phyloP scores from a whole-genome alignment of 2,329 filamentous ascomycete genomes.

The Ophioceras dolichostomum region DNA sequence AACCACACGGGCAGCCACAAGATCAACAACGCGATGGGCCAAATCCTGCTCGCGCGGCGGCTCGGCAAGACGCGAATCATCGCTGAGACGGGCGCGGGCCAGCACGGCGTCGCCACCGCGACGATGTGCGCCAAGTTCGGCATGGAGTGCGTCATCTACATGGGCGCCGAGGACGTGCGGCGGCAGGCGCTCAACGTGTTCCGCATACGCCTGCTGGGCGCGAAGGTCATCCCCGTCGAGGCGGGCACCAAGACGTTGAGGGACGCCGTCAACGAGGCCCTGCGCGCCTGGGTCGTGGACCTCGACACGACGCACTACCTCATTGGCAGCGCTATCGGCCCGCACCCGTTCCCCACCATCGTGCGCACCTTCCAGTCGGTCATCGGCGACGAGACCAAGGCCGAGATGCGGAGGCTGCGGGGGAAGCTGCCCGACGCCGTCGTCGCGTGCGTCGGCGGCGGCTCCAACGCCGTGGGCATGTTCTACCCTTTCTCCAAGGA shows the following conservation, averaged over 20 bases:
- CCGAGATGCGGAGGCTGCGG: conserved; percentile 73
- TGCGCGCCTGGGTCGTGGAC: conserved; percentile 87
- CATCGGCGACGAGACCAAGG: conserved; percentile 88
- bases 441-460: conserved; percentile 91
- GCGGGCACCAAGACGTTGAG: conserved; percentile 74
- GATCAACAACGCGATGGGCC: conserved; percentile 97
- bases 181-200: conserved; percentile 96
- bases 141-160: conserved; percentile 96
- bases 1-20: conserved; percentile 98
- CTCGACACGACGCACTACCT: conserved; percentile 96
- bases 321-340: conserved; percentile 93
- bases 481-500: conserved; percentile 94
- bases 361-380: conserved; percentile 96
- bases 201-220: conserved; percentile 92
- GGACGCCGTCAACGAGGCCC: conserved; percentile 87
- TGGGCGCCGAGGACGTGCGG: conserved; percentile 95
- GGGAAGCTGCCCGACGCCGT: conserved; percentile 92
- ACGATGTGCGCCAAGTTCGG: conserved; percentile 97
- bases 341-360: conserved; percentile 95
- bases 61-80: conserved; percentile 96
- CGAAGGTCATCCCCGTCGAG: conserved; percentile 85
- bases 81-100: conserved; percentile 91
- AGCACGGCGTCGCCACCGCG: conserved; percentile 95
- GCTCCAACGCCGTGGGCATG: conserved; percentile 93
- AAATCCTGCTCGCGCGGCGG: conserved; percentile 73